Percentiles rank a stretch among this genome's conserved stretches.
These are phyloP conservation scores for Cutaneotrichosporon mucoides DNA, from an alignment of 1,284 basidiomycete genomes.

Conservation along the genomic window DNA sequence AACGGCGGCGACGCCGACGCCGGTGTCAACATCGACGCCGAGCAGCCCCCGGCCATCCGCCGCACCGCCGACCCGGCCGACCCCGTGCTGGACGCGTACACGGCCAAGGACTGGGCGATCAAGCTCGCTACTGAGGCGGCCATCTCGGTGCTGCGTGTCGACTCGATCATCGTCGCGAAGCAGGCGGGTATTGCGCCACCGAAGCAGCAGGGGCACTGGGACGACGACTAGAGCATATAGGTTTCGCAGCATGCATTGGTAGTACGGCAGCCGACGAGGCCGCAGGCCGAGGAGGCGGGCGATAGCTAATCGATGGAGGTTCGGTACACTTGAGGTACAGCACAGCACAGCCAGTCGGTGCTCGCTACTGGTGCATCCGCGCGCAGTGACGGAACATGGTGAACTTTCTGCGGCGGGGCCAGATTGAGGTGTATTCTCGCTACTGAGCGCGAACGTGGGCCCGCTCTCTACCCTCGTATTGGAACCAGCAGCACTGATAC, in stretches of 20 bases:
- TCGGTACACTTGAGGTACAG: no score
- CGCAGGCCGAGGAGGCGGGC: no score
- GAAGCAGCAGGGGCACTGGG: constrained; percentile 51
- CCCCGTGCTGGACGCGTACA: constrained; percentile 41
- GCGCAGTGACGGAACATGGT: no score
- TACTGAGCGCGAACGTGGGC: no score
- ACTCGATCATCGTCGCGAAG: constrained; percentile 97
- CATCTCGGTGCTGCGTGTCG: constrained; percentile 86
- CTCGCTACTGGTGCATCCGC: no score
- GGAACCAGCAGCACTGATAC: no score
- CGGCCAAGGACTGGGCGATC: constrained; percentile 51
- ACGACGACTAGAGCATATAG: constrained; percentile 44
- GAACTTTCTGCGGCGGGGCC: no score
- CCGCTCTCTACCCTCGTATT: no score
- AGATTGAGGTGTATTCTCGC: no score
- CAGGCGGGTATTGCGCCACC: constrained; percentile 63
- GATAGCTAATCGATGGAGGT: no score
- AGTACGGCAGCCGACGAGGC: not conserved
- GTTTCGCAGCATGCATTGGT: constrained; percentile 6
- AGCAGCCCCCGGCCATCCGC: constrained; percentile 30
- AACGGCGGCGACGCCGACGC: constrained; percentile 54
- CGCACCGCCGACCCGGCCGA: constrained; percentile 15
- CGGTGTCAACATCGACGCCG: constrained; percentile 86
- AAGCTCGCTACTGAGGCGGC: constrained; percentile 76
- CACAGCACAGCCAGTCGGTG: no score